These are phyloP conservation scores for Acer campestre DNA, from an alignment of 345 rosid species.

Conservation along the genomic window DNA sequence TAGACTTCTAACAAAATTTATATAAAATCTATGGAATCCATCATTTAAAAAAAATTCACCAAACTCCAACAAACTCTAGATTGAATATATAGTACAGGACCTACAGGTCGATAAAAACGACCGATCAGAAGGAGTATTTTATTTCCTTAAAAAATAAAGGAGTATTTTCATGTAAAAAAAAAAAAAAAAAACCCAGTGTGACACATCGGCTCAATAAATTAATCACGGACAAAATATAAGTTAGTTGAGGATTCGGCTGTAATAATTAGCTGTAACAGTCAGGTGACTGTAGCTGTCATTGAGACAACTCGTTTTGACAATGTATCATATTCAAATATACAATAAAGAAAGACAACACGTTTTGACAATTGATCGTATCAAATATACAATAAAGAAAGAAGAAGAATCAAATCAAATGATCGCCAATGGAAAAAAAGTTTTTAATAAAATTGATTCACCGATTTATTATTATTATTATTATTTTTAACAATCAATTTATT, in stretches of 20 bases:
- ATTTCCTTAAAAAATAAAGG: too few relatives aligned
- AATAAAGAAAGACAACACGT: not conserved
- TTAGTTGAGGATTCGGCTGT: not conserved
- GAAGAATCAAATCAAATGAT: too few relatives aligned
- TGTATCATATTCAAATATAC: not conserved
- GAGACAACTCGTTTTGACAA: not conserved
- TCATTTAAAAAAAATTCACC: too few relatives aligned
- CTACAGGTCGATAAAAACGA: not conserved
- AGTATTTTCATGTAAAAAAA: not conserved
- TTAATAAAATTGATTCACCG: too few relatives aligned
- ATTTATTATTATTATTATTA: too few relatives aligned
- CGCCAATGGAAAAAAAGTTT: too few relatives aligned
- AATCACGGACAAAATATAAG: not conserved
- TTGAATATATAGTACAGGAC: not conserved
- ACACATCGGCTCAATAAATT: not conserved
- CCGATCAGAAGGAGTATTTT: too few relatives aligned
- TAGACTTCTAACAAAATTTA: too few relatives aligned
- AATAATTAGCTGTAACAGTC: not conserved
- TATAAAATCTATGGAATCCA: too few relatives aligned
- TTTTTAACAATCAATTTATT: too few relatives aligned
- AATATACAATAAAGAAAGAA: too few relatives aligned
- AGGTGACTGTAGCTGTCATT: not conserved
- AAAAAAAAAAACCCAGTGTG: not conserved
- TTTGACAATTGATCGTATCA: not conserved
- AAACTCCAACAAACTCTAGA: too few relatives aligned